phyloP scores from a whole-genome alignment of 177 flowering plant species.

The Vitis hybrid region DNA sequence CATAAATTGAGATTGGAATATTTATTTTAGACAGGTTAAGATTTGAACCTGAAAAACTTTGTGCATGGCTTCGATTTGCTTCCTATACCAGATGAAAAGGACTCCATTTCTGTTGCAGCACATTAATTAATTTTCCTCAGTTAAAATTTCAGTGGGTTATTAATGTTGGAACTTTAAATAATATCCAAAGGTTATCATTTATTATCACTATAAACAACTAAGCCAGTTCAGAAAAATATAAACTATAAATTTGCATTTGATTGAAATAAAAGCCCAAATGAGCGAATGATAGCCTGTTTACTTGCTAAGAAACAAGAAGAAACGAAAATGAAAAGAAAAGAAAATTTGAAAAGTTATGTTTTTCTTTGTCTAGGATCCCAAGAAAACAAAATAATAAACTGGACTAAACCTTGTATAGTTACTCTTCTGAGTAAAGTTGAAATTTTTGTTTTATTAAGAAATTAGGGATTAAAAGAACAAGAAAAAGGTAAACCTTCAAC shows the following conservation, averaged over 20 bases:
- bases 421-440: background rate
- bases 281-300: background rate
- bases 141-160: slow-evolving; percentile 32
- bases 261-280: background rate
- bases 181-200: slow-evolving; percentile 16
- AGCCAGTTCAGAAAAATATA: background rate
- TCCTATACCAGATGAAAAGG: slow-evolving; percentile 74
- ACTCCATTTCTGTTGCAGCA: slow-evolving; percentile 78
- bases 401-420: background rate
- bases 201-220: background rate
- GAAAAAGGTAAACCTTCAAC: background rate
- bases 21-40: slow-evolving; percentile 53
- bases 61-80: slow-evolving; percentile 96
- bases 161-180: slow-evolving; percentile 18
- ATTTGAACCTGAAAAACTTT: slow-evolving; percentile 88
- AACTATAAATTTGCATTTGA: background rate
- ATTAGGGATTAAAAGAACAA: background rate
- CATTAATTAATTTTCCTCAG: slow-evolving; percentile 61
- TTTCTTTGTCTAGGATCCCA: background rate
- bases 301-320: background rate
- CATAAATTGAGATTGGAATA: slow-evolving; percentile 25
- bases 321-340: background rate
- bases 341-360: background rate
- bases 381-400: background rate
- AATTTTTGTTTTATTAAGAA: background rate